A percentile compares a stretch with the other conserved stretches of the same genome.
Conservation (phyloP, 345 rosid species). For the Abelmoschus esculentus region DNA sequence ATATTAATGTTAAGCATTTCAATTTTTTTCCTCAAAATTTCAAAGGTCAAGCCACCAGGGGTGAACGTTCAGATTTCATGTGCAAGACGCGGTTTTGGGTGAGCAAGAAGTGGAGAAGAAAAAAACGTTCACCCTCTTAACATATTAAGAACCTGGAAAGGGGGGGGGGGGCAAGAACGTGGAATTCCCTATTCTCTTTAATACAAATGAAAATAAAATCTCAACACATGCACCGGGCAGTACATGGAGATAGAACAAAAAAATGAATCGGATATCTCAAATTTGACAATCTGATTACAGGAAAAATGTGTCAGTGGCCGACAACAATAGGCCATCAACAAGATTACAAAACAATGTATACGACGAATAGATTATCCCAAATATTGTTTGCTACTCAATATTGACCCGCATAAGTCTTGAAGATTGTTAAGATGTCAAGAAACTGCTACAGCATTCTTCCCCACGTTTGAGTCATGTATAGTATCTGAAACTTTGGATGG, state of each 20-base stretch:
- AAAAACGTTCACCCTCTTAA: no score
- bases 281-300: neutral
- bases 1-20: no score
- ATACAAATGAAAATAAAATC: neutral
- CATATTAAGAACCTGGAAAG: no score
- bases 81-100: no score
- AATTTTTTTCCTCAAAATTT: no score
- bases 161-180: no score
- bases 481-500: slow-evolving; percentile 64
- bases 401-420: neutral
- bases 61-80: no score
- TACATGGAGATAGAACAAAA: neutral
- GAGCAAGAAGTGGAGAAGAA: no score
- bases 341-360: slow-evolving; percentile 7
- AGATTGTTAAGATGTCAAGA: slow-evolving; percentile 29
- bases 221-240: neutral
- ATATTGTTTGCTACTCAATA: slow-evolving; percentile 12
- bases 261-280: neutral
- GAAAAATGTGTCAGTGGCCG: slow-evolving; percentile 3
- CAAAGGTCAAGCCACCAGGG: no score
- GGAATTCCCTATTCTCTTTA: neutral
- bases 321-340: slow-evolving; percentile 6
- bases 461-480: slow-evolving; percentile 25
- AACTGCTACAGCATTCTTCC: slow-evolving; percentile 29
- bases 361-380: no score